These are phyloP conservation scores for Lentinus polychrous DNA, from an alignment of 1,284 basidiomycete species.

Conservation along the genomic window DNA sequence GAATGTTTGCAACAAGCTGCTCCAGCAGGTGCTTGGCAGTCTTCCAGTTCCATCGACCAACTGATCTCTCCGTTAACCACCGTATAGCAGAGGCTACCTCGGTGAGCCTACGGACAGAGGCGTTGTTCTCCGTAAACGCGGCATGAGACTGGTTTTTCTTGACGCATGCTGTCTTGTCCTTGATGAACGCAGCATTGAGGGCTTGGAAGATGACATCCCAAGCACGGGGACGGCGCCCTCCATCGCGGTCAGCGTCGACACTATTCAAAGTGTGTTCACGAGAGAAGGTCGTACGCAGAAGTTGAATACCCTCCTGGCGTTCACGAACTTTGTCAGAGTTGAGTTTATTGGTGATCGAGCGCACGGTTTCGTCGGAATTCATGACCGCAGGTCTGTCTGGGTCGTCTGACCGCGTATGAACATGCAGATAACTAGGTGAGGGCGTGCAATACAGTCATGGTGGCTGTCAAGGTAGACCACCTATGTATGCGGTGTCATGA, in stretches of 20 bases:
- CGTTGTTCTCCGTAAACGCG: conserved; percentile 11
- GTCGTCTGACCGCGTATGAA: too few relatives aligned
- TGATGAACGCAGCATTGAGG: conserved; percentile 58
- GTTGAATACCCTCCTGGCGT: conserved; percentile 57
- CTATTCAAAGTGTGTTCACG: conserved; percentile 44
- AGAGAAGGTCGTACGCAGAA: conserved; percentile 57
- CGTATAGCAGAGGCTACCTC: conserved; percentile 62
- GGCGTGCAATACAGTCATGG: too few relatives aligned
- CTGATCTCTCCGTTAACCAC: conserved; percentile 60
- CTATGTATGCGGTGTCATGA: too few relatives aligned
- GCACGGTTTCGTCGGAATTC: neutral
- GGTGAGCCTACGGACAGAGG: conserved; percentile 50
- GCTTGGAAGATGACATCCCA: conserved; percentile 75
- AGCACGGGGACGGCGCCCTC: conserved; percentile 21
- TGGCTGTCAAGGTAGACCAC: too few relatives aligned
- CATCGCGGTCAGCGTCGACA: conserved; percentile 43
- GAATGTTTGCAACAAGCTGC: conserved; percentile 63
- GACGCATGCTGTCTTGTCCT: conserved; percentile 54
- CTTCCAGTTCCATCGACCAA: conserved; percentile 45
- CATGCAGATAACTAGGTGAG: too few relatives aligned
- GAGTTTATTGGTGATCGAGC: conserved; percentile 31
- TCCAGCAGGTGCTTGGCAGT: conserved; percentile 50
- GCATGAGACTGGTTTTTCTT: conserved; percentile 26
- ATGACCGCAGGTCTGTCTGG: too few relatives aligned
- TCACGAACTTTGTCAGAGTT: conserved; percentile 67